phyloP scores from a whole-genome alignment of 495 filamentous ascomycete genomes.

The Trypethelium eluteriae region DNA sequence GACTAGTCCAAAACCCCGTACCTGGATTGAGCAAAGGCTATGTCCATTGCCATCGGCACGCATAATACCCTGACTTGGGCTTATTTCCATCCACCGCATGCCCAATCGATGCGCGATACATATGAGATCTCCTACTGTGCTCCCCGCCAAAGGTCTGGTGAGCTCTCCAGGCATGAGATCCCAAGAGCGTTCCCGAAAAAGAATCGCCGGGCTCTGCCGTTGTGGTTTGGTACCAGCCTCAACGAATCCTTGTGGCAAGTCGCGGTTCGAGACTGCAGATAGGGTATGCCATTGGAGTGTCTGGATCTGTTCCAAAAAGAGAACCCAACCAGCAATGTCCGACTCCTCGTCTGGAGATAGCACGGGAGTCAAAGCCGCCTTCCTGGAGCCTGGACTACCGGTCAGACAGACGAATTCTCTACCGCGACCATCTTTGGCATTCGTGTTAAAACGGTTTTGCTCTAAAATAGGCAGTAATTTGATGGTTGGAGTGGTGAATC shows the following conservation, averaged over 20 bases:
- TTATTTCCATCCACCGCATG: slow-evolving; percentile 4
- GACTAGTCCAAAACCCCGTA: not conserved
- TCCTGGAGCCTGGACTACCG: not conserved
- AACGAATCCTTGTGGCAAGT: not conserved
- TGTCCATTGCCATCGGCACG: slow-evolving; percentile 6
- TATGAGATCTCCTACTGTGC: slow-evolving; percentile 1
- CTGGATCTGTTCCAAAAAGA: not conserved
- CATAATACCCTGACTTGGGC: not conserved
- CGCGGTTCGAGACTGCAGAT: not conserved
- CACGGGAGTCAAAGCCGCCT: not conserved
- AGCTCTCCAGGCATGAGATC: slow-evolving; percentile 5
- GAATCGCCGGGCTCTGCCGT: not conserved
- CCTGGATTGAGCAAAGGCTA: slow-evolving; percentile 5
- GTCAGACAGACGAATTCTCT: slow-evolving; percentile 2
- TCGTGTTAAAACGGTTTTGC: not conserved
- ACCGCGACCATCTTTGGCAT: not conserved
- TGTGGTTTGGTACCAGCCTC: slow-evolving; percentile 1
- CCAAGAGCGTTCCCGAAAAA: not conserved
- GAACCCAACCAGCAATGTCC: not conserved
- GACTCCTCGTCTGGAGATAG: not conserved
- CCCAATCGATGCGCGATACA: slow-evolving; percentile 1
- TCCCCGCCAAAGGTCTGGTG: not conserved
- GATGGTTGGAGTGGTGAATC: slow-evolving; percentile 2
- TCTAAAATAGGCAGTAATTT: not conserved
- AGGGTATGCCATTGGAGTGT: not conserved